Evolutionary conservation across 768 basidiomycete species (phyloP), one percentile per base, ranked within the genome.

Genomic region (Tremella fuciformis): DNA sequence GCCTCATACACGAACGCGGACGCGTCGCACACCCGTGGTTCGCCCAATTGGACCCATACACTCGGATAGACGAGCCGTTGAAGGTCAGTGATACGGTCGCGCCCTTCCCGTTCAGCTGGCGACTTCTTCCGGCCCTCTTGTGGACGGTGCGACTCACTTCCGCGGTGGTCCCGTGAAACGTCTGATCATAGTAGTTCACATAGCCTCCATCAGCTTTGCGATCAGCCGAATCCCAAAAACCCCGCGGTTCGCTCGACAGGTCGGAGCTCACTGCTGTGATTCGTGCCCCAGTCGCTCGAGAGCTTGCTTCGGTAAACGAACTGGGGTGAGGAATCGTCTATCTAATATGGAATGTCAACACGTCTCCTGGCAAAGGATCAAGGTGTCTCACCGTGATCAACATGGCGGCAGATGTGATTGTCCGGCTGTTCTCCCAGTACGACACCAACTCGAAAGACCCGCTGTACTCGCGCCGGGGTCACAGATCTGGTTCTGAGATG

Each of bases 1-100:
- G 29, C 29, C 29, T 6, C 29, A 4, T 34, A 34, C 29, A 34
- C 29, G 11, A 11, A 34, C 11, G 29, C 29, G 29, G 29, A 34
- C 29, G 29, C 29, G 4, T 34, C 4, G 6, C 29, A 11, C 29
- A 34, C 42, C 66, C 66, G 49, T 65, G 66, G 53, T 68, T 65
- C 1, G n/a, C 6, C 8, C 61, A 15, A 29, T 51, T 63, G 1
- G 58, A 52, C 11, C 65, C 65, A 42, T 60, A 66, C 3, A 66
- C 37, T 16, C 42, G 49, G 8, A 66, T 47, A 2, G 55, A 41
- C 8, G 61, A 53, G n/a, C 65, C 65, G 40, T 66, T 66, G 59
- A 63, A 66, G 6, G 61, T 55, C 22, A 46, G n/a, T 18, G 42
- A 46, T 4, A 22, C 42, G n/a, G 42, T 46, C n/a, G 42, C 49